Base-by-base conservation (phyloP, 2,329 filamentous ascomycete species). In the Cladosporium halotolerans region DNA sequence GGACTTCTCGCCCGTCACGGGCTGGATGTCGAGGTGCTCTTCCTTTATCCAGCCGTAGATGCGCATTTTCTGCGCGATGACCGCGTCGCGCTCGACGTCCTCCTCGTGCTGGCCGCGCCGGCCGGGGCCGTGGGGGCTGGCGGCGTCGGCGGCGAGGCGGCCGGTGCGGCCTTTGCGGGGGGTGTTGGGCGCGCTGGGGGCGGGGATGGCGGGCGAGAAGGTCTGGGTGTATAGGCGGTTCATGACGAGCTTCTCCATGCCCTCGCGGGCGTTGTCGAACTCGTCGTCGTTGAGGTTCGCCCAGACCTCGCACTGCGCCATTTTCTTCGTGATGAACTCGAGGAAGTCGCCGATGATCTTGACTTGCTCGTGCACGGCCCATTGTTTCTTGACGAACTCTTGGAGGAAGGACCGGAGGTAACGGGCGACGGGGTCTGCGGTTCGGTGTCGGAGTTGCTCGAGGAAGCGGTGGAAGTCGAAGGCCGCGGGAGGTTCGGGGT, bases 221-320 rank as follows among this genome's bases (percentile, higher is more conserved):
- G 93, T 97, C 70, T 99, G 93, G 1, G 84, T 83, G 70, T 99
- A 99, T 4, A 99, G 75, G 53, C 95, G 79, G 68, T 99, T 99
- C 95, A 99, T 99, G 60, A 99, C 95, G 3, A 99, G 79, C 70
- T 99, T 99, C 74, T 99, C 93, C 93, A 99, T 99, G 33, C 93
- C 93, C 73, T 99, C 93, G 62, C 91, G 84, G 11, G 93, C 93
- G 70, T 99, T 99, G 70, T 99, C 93, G 63, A 99, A 99, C 66
- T 99, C 93, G 36, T 89, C 89, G 68, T 99, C 93, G 0, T 91
- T 95, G 0, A 97, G 89, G 33, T 93, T 89, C 54, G 88, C 83
- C 93, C 93, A 99, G 3, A 99, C 89, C 57, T 99, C 93, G 66
- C 93, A 99, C 59, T 89, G 81, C 11, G 86, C 89, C 95, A 99